Conservation (phyloP, 371 early-diverging fungal genomes). For the Chytridiales sp. region DNA sequence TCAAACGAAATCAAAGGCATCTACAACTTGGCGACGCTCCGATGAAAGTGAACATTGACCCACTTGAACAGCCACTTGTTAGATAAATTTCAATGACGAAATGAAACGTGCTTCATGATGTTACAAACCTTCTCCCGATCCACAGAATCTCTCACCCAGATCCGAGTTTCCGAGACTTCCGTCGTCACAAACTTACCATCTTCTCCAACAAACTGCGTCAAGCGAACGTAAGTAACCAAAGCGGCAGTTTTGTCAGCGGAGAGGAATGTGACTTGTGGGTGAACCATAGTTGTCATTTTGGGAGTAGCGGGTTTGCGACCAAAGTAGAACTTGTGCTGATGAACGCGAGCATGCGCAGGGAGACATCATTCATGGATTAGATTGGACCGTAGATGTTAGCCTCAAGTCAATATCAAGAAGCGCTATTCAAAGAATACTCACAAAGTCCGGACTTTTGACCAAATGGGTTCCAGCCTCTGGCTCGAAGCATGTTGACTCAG, state of each 20-base stretch:
- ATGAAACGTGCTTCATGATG: too few species aligned
- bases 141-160: slow-evolving; percentile 17
- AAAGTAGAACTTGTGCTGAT: slow-evolving; percentile 47
- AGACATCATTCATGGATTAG: too few species aligned
- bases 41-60: slow-evolving; percentile 28
- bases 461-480: slow-evolving; percentile 33
- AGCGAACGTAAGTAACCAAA: slow-evolving; percentile 32
- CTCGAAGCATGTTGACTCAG: slow-evolving; percentile 37
- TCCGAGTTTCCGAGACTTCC: slow-evolving; percentile 22
- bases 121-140: slow-evolving; percentile 2
- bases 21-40: slow-evolving; percentile 19
- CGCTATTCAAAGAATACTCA: too few species aligned
- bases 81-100: background rate
- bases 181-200: slow-evolving; percentile 12
- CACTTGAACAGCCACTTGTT: slow-evolving; percentile 6
- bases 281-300: slow-evolving; percentile 22
- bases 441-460: slow-evolving; percentile 26
- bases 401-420: too few species aligned
- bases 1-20: background rate
- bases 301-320: slow-evolving; percentile 10
- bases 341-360: too few species aligned
- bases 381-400: too few species aligned
- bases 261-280: slow-evolving; percentile 35
- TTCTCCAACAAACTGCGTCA: slow-evolving; percentile 26
- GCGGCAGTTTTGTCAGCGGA: slow-evolving; percentile 29